Conservation (phyloP, 2,329 filamentous ascomycete species). For the Diaporthe ampelina region DNA sequence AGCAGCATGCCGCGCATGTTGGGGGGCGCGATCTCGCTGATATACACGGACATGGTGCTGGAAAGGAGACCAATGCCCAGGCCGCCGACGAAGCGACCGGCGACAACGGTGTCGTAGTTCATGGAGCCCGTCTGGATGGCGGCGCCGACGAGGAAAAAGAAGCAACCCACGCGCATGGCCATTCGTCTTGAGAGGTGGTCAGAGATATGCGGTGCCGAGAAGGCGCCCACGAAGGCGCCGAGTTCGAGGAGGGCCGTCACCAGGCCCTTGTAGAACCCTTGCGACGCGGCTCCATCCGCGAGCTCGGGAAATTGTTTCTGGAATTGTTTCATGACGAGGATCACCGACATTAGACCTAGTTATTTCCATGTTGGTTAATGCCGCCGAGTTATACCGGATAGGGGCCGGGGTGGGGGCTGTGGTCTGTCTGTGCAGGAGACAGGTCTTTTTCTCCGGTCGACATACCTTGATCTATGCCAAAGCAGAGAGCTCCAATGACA, state of each 20-base stretch:
- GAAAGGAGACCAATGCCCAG: slow-evolving; percentile 65
- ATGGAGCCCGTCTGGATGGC: slow-evolving; percentile 65
- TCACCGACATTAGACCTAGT: slow-evolving; percentile 29
- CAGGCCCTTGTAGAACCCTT: slow-evolving; percentile 35
- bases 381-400: not conserved
- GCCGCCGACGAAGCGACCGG: slow-evolving; percentile 68
- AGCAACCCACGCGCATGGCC: slow-evolving; percentile 63
- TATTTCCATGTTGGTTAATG: not conserved
- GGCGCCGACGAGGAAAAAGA: slow-evolving; percentile 67
- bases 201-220: slow-evolving; percentile 66
- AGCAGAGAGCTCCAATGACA: slow-evolving; percentile 50
- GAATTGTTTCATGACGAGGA: slow-evolving; percentile 34
- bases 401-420: not conserved
- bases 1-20: slow-evolving; percentile 49
- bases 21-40: slow-evolving; percentile 49
- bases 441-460: not conserved
- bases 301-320: slow-evolving; percentile 31
- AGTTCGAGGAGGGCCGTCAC: slow-evolving; percentile 63
- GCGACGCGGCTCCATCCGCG: slow-evolving; percentile 19
- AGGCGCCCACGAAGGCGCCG: slow-evolving; percentile 68
- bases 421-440: not conserved
- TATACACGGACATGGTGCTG: slow-evolving; percentile 55
- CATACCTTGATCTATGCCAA: slow-evolving; percentile 44
- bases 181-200: slow-evolving; percentile 67
- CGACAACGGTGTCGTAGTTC: slow-evolving; percentile 62